These are phyloP conservation scores for Salix caprea DNA, from an alignment of 345 rosid species.

Conservation along the genomic window DNA sequence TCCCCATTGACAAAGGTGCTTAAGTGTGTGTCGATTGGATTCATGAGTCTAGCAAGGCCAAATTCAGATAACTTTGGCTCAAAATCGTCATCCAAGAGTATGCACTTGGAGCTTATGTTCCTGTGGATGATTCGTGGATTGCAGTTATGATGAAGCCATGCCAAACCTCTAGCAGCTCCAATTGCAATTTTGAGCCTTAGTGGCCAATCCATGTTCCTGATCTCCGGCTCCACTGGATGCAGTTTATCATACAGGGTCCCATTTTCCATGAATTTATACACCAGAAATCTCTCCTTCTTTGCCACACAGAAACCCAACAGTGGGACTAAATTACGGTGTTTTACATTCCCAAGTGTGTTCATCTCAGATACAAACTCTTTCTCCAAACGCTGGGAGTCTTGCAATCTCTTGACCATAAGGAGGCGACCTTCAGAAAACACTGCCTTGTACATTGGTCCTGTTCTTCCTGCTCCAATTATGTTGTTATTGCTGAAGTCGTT, in stretches of 20 bases:
- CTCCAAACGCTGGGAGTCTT: slow-evolving; percentile 82
- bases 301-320: slow-evolving; percentile 78
- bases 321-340: slow-evolving; percentile 78
- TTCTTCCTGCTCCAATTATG: slow-evolving; percentile 79
- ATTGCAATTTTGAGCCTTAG: slow-evolving; percentile 77
- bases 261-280: slow-evolving; percentile 68
- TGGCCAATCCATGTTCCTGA: slow-evolving; percentile 70
- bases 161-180: slow-evolving; percentile 78
- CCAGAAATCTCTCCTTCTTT: slow-evolving; percentile 67
- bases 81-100: slow-evolving; percentile 64
- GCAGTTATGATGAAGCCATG: slow-evolving; percentile 96
- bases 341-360: slow-evolving; percentile 79
- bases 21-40: slow-evolving; percentile 86
- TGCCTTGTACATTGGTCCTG: slow-evolving; percentile 81
- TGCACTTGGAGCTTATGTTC: slow-evolving; percentile 89
- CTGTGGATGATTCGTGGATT: slow-evolving; percentile 93
- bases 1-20: slow-evolving; percentile 97
- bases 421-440: slow-evolving; percentile 64
- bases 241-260: slow-evolving; percentile 64
- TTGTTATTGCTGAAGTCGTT: slow-evolving; percentile 67
- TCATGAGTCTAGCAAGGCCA: slow-evolving; percentile 95
- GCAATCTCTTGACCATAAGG: slow-evolving; percentile 86
- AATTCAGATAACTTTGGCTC: slow-evolving; percentile 94
- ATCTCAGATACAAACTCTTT: slow-evolving; percentile 77
- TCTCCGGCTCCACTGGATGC: slow-evolving; percentile 37